Evolutionary conservation across 768 basidiomycete genomes (phyloP), one percentile per base, ranked within the genome.

Genomic region (Mycena floridula): DNA sequence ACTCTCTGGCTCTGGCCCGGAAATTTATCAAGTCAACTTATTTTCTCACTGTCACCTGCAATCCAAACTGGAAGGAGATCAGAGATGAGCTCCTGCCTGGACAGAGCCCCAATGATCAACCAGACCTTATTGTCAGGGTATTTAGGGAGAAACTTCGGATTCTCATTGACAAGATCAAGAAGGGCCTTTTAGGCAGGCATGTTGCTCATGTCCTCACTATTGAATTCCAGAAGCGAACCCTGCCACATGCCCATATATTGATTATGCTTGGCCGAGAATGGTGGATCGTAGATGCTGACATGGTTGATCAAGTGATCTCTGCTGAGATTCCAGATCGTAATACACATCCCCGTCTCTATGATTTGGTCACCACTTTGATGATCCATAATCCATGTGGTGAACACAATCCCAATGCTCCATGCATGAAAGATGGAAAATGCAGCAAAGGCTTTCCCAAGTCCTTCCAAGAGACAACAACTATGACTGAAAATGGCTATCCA

Each of bases 241-340:
- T 79, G 1, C 75, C 74, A 25, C 75, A 79, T 46, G 68, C 73
- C 48, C 76, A 77, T 54, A 58, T 69, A 4, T 54, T 76, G 1
- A 61, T 77, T 42, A 69, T 73, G 46, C 52, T 79, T 0, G 44
- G 62, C 1, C 47, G 57, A 0, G 47, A 43, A 0, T 30, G 55
- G 21, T 67, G 67, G 46, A 51, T 75, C 2, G 32, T 37, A 0
- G 54, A 53, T 13, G 53, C 68, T 1, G 60, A 53, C 0, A 59
- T 64, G n/a, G 59, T 79, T 13, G 68, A 77, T 46, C 43, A 52
- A 2, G 37, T 61, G 13, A 65, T 77, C 11, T 66, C 46, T 7
- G 68, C 75, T 23, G 26, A 59, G 1, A 61, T 67, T 48, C 76
- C 76, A 12, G 67, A 75, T 48, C 61, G 60, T 0, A 50, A 51